phyloP scores from a whole-genome alignment of 2,329 filamentous ascomycete species.

The Sordariomycetes sp. region DNA sequence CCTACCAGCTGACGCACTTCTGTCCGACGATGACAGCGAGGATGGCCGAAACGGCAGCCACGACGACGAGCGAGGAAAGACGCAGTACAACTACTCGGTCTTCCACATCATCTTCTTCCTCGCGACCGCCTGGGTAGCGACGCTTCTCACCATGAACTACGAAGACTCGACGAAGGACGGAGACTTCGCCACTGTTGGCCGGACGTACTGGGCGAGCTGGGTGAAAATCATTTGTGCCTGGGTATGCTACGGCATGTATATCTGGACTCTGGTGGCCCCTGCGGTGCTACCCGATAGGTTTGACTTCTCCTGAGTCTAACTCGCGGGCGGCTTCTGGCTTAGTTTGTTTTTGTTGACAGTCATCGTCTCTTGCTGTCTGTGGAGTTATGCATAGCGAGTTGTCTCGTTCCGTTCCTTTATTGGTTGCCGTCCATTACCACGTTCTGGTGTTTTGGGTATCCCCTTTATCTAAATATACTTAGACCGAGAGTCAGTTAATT shows the following conservation, averaged over 20 bases:
- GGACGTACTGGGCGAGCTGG: slow-evolving; percentile 97
- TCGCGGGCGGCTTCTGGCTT: not conserved
- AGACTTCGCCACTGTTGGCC: slow-evolving; percentile 84
- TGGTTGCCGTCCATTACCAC: not conserved
- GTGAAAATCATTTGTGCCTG: slow-evolving; percentile 97
- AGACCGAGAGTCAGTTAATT: slow-evolving; percentile 5
- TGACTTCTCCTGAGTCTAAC: slow-evolving; percentile 37
- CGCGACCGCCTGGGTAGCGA: slow-evolving; percentile 91
- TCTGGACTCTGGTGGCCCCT: slow-evolving; percentile 86
- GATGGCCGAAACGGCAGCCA: slow-evolving; percentile 51
- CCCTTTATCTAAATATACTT: slow-evolving; percentile 6
- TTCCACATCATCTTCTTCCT: slow-evolving; percentile 98
- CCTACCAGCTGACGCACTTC: slow-evolving; percentile 78
- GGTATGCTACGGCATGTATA: slow-evolving; percentile 91
- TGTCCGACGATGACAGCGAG: slow-evolving; percentile 58
- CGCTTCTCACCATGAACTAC: slow-evolving; percentile 68
- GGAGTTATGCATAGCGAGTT: not conserved
- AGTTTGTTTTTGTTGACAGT: not conserved
- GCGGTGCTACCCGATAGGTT: slow-evolving; percentile 80
- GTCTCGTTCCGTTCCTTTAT: not conserved
- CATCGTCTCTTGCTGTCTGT: not conserved
- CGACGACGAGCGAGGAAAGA: slow-evolving; percentile 80
- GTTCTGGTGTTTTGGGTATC: not conserved
- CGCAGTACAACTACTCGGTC: slow-evolving; percentile 91
- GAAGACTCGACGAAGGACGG: slow-evolving; percentile 51